phyloP scores from a whole-genome alignment of 2,329 filamentous ascomycete genomes.

The Stromatinia cepivora region DNA sequence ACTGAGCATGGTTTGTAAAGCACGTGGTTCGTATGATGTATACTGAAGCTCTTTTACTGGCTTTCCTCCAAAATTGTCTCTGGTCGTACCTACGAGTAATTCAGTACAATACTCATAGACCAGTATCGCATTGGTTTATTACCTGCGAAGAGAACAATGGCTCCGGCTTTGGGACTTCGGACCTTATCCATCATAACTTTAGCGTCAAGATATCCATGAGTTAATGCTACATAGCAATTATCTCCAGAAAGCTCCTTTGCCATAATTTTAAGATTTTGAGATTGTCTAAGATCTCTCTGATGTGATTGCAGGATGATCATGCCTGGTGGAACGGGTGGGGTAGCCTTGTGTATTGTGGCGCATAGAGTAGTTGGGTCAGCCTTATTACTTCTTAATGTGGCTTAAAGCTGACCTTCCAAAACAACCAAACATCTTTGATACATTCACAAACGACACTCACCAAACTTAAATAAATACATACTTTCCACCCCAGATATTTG shows the following conservation, averaged over 20 bases:
- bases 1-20: conserved; percentile 65
- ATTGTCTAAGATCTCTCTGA: background rate
- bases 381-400: conserved; percentile 6
- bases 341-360: conserved; percentile 14
- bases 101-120: conserved; percentile 3
- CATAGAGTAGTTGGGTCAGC: background rate
- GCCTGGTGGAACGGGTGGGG: background rate
- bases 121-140: conserved; percentile 34
- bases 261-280: conserved; percentile 25
- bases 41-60: conserved; percentile 76
- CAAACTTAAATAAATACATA: background rate
- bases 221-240: conserved; percentile 67
- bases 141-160: conserved; percentile 77
- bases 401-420: background rate
- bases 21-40: conserved; percentile 69
- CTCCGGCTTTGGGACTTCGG: conserved; percentile 70
- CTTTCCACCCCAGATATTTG: background rate
- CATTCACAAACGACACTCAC: background rate
- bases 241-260: conserved; percentile 49
- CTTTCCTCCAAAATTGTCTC: conserved; percentile 70
- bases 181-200: conserved; percentile 63
- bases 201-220: conserved; percentile 59
- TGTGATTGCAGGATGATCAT: background rate
- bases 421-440: background rate
- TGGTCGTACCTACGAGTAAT: conserved; percentile 63